These are phyloP conservation scores for Podochytrium sp. DNA, from an alignment of 192 early-diverging fungal genomes.

Conservation along the genomic window DNA sequence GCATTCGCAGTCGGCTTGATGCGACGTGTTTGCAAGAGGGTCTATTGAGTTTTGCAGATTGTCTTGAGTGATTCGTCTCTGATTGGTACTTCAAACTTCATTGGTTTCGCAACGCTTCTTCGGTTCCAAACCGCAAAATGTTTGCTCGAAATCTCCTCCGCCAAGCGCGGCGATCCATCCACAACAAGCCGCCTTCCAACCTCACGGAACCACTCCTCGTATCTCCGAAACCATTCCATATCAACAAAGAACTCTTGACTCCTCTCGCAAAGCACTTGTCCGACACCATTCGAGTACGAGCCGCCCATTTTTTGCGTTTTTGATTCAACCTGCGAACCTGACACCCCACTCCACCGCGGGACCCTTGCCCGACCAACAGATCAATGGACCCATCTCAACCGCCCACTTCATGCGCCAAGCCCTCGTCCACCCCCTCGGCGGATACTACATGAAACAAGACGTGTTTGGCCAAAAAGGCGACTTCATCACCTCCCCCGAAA, in stretches of 20 bases:
- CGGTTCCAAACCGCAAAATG: too few relatives aligned
- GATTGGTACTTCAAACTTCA: too few relatives aligned
- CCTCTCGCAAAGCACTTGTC: slow-evolving; percentile 31
- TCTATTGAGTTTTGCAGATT: too few relatives aligned
- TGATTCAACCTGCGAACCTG: not conserved
- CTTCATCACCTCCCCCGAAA: slow-evolving; percentile 96
- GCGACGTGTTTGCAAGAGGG: too few relatives aligned
- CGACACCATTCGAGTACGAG: slow-evolving; percentile 37
- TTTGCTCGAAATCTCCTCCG: too few relatives aligned
- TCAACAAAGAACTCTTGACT: slow-evolving; percentile 33
- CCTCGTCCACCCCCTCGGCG: slow-evolving; percentile 83
- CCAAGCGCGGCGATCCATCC: too few relatives aligned
- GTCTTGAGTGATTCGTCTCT: too few relatives aligned
- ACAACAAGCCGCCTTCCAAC: too few relatives aligned
- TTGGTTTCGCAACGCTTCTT: too few relatives aligned
- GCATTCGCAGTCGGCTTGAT: too few relatives aligned
- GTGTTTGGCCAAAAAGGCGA: slow-evolving; percentile 91
- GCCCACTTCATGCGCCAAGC: slow-evolving; percentile 89
- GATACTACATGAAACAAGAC: slow-evolving; percentile 92
- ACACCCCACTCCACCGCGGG: not conserved
- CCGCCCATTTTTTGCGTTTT: not conserved
- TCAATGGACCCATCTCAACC: slow-evolving; percentile 63
- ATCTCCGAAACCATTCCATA: too few relatives aligned
- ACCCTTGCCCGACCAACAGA: not conserved
- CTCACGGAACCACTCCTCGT: too few relatives aligned